Evolutionary conservation across 305 asterid species (phyloP).

Genomic region (Caryopteris hybrid): DNA sequence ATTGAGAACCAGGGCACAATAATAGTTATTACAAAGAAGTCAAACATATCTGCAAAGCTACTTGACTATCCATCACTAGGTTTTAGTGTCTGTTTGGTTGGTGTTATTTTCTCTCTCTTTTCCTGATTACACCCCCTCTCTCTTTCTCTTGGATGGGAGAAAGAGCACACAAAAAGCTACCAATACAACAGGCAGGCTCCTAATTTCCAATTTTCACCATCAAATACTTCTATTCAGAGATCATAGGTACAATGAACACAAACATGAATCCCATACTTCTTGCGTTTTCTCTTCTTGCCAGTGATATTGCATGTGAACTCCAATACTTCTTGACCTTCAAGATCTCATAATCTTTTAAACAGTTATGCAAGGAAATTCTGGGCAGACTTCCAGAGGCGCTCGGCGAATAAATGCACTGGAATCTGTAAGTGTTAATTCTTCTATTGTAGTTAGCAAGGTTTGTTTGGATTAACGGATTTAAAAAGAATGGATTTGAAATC

Average conservation of each 20-base stretch:
- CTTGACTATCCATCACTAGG: not conserved
- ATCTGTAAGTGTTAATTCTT: slow-evolving; percentile 26
- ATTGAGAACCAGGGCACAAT: not conserved
- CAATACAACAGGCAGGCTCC: not conserved
- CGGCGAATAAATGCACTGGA: slow-evolving; percentile 26
- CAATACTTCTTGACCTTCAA: not conserved
- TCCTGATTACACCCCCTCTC: not conserved
- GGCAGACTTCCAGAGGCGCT: slow-evolving; percentile 27
- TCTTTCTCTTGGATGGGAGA: too few relatives aligned
- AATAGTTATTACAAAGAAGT: not conserved
- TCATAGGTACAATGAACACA: not conserved
- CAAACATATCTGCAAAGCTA: not conserved
- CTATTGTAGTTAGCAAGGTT: not conserved
- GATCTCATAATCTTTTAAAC: slow-evolving; percentile 8
- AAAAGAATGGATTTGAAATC: too few relatives aligned
- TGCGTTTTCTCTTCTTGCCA: not conserved
- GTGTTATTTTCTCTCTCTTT: not conserved
- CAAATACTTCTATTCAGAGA: not conserved
- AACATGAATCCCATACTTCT: not conserved
- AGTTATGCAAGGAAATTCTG: slow-evolving; percentile 29
- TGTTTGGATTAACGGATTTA: not conserved
- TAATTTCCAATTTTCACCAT: not conserved
- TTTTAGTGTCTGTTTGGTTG: not conserved
- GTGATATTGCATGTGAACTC: not conserved
- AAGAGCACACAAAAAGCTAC: too few relatives aligned